These are phyloP conservation scores for Arachis hypogaea DNA, from an alignment of 306 rosid genomes.

Conservation along the genomic window DNA sequence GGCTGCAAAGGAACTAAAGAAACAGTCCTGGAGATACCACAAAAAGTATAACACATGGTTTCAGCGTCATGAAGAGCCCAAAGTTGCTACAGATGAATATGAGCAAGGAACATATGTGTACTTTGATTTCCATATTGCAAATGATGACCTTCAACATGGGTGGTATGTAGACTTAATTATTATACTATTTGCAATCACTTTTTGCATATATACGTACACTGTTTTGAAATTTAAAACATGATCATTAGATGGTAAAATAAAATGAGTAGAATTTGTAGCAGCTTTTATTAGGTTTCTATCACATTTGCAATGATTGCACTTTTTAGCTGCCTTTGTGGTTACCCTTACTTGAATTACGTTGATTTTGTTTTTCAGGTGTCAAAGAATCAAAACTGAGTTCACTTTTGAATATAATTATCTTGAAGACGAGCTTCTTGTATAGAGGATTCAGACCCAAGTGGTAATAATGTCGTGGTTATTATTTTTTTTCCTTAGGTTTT, in stretches of 20 bases:
- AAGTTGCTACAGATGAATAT: conserved; percentile 96
- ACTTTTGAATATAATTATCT: conserved; percentile 94
- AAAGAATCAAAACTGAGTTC: conserved; percentile 91
- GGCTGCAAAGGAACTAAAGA: conserved; percentile 98
- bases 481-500: conserved; percentile 32
- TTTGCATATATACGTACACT: neutral
- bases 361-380: conserved; percentile 72
- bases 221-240: neutral
- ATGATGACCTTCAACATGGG: conserved; percentile 89
- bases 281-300: neutral
- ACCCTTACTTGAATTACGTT: conserved; percentile 24
- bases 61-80: conserved; percentile 98
- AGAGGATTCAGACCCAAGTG: conserved; percentile 47
- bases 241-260: neutral
- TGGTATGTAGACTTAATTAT: conserved; percentile 59
- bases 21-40: conserved; percentile 99
- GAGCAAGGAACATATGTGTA: conserved; percentile 97
- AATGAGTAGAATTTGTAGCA: neutral
- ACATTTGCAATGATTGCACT: neutral
- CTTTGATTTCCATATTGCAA: conserved; percentile 90
- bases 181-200: conserved; percentile 17
- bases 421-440: conserved; percentile 89
- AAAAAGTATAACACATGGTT: conserved; percentile 94
- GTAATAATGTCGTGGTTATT: conserved; percentile 37
- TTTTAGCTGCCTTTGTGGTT: neutral